Conservation (phyloP, 2,329 filamentous ascomycete genomes). For the Claviceps capensis region DNA sequence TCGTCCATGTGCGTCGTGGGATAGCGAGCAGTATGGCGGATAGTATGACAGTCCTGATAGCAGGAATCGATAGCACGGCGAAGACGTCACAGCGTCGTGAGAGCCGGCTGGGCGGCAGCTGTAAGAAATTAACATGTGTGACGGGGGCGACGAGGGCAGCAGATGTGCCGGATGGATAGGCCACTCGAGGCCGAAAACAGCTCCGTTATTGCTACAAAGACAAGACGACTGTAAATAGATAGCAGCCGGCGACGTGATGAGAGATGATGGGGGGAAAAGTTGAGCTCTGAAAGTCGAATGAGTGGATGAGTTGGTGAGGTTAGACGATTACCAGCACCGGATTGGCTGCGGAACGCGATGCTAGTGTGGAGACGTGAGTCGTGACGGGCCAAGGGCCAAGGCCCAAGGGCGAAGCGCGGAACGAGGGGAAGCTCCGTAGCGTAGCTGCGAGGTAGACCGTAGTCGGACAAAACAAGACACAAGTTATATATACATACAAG, state of each 20-base stretch:
- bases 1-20: constrained; percentile 4
- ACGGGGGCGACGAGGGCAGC: constrained; percentile 14
- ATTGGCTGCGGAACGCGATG: constrained; percentile 21
- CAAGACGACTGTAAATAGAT: not conserved
- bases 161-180: not conserved
- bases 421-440: not conserved
- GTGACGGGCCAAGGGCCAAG: constrained; percentile 5
- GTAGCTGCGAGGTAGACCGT: no score
- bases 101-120: constrained; percentile 39
- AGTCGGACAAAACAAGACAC: no score
- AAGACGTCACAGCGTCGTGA: constrained; percentile 37
- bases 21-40: not conserved
- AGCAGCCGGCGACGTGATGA: constrained; percentile 1
- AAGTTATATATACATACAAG: no score
- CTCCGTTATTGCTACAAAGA: not conserved
- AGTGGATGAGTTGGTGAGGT: constrained; percentile 3
- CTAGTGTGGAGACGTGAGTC: constrained; percentile 24
- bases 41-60: not conserved
- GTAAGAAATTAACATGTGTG: constrained; percentile 44
- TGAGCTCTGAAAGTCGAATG: not conserved
- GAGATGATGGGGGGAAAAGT: constrained; percentile 1
- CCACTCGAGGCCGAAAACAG: not conserved
- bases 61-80: constrained; percentile 18
- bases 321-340: constrained; percentile 13
- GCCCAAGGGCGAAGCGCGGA: not conserved